These are phyloP conservation scores for Tulasnella sp. DNA, from an alignment of 768 basidiomycete species.

Conservation along the genomic window DNA sequence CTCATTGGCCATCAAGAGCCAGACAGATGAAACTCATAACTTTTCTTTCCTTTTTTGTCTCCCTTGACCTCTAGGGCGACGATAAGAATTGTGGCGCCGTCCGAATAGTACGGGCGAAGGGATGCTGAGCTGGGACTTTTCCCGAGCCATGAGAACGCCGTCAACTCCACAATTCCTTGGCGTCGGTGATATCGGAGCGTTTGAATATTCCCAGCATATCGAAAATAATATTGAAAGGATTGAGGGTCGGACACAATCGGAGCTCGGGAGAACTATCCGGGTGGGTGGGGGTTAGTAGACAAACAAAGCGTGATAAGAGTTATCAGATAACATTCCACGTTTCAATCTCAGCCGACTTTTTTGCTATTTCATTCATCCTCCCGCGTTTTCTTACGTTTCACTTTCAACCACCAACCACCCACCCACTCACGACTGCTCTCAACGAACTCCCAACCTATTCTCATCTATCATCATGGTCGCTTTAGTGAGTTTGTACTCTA, in stretches of 20 bases:
- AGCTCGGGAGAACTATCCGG: neutral
- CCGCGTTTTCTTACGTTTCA: neutral
- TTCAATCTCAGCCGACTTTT: conserved; percentile 10
- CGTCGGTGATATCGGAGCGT: neutral
- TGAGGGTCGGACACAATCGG: neutral
- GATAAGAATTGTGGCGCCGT: neutral
- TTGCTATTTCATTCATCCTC: neutral
- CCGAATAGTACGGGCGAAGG: neutral
- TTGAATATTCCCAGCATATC: neutral
- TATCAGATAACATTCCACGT: neutral
- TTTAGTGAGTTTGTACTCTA: neutral
- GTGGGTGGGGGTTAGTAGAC: neutral
- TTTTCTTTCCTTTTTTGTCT: neutral
- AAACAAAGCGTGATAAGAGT: neutral
- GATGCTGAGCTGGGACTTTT: neutral
- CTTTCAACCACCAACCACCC: neutral
- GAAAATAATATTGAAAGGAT: neutral
- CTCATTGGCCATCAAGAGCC: too few relatives aligned
- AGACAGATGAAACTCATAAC: neutral
- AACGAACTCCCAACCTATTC: neutral
- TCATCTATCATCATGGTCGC: neutral
- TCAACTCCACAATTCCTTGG: neutral
- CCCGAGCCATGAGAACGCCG: too few relatives aligned
- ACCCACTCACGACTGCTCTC: neutral
- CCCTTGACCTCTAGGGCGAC: neutral